Base-by-base conservation (phyloP, 1,284 basidiomycete genomes). In the Trichosporon asahii region DNA sequence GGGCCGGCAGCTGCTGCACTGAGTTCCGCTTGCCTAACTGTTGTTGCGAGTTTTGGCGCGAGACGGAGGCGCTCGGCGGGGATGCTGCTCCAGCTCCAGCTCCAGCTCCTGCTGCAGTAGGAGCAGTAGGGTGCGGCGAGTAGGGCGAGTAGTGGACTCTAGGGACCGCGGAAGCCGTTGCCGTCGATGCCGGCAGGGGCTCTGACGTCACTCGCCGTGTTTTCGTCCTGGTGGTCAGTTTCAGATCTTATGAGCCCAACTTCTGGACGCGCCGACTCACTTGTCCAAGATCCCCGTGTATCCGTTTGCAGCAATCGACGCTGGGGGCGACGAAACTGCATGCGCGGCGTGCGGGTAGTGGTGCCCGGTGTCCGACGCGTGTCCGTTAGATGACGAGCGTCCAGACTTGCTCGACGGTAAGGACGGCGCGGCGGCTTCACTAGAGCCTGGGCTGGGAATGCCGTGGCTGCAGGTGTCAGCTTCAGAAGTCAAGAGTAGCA, bases 101-200 rank as follows among this genome's bases (percentile, higher is more conserved):
- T n/a, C n/a, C n/a, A n/a, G 18, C 46, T 23, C 23, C 53, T 12
- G 21, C 53, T 18, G 55, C 25, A 18, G 27, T 3, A 9, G 57
- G 18, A 7, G 57, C 27, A 3, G 29, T 29, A 9, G 57, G 27
- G 15, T 31, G 57, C 57, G 57, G 57, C 14, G 57, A 61, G 29
- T 61, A 61, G 57, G 57, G 57, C 57, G 57, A 61, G 57, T 61
- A 61, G 29, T 61, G 57, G 27, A 61, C 57, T 33, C 57, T 61
- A n/a, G 57, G 57, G 15, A 31, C 31, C 31, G 31, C 27, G 27
- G 57, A 29, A 1, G 57, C 27, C 7, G 27, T 12, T n/a, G 57
- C 57, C 57, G 29, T 8, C 18, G 27, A 29, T 61, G 57, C 57
- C 57, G 57, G 57, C 27, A 61, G 15, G 27, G 57, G 57, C 7